A percentile compares a stretch with the other conserved stretches of the same genome.
Conservation (phyloP, 2,329 filamentous ascomycete genomes). For the Colletotrichum sidae region DNA sequence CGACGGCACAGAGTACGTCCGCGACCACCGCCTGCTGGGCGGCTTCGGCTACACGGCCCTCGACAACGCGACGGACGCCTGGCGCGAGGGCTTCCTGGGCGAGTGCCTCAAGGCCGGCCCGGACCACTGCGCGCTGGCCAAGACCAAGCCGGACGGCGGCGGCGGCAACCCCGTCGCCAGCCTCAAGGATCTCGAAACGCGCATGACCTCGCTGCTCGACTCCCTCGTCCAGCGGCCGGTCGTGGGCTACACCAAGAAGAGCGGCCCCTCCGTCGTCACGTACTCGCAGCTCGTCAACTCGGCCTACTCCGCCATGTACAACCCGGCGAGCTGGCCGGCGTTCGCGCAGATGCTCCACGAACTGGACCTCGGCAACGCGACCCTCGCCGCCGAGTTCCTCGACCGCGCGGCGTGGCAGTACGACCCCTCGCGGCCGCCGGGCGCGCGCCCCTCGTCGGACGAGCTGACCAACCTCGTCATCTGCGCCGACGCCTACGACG, state of each 20-base stretch:
- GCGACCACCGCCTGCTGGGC: conserved; percentile 57
- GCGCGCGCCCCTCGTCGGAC: conserved; percentile 46
- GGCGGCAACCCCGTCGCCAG: conserved; percentile 44
- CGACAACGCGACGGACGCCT: conserved; percentile 61
- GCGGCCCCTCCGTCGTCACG: conserved; percentile 58
- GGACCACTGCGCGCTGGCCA: conserved; percentile 57
- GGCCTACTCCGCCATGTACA: conserved; percentile 58
- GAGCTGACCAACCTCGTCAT: conserved; percentile 57
- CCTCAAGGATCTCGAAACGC: conserved; percentile 49
- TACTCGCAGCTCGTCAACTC: conserved; percentile 54
- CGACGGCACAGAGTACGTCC: conserved; percentile 61
- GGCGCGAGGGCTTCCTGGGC: conserved; percentile 62
- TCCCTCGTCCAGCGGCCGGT: conserved; percentile 53
- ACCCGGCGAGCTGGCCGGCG: conserved; percentile 55
- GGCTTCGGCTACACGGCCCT: conserved; percentile 61
- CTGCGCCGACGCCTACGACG: conserved; percentile 60
- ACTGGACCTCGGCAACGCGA: conserved; percentile 58
- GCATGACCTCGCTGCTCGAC: conserved; percentile 53
- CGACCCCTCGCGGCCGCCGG: conserved; percentile 50
- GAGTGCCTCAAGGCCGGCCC: conserved; percentile 62
- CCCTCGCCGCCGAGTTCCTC: conserved; percentile 52
- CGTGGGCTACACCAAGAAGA: conserved; percentile 50
- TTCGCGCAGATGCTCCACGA: conserved; percentile 55
- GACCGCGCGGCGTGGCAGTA: conserved; percentile 54
- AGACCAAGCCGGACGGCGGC: conserved; percentile 40